Evolutionary conservation across 2,329 filamentous ascomycete species (phyloP).

Genomic region (Cladophialophora bantiana): DNA sequence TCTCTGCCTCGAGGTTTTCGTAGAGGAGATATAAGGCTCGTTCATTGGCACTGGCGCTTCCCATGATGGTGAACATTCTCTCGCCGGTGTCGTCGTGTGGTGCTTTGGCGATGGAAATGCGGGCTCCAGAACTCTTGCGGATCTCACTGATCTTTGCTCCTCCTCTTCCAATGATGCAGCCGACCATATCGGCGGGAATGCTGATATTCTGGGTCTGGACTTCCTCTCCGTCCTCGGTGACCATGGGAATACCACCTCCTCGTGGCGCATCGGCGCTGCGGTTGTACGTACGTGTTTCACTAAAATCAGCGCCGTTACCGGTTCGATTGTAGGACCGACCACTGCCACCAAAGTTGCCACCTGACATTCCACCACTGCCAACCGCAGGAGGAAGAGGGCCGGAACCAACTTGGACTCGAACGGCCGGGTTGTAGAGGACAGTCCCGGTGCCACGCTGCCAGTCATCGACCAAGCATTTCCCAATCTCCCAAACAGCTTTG

Average conservation of each 20-base stretch:
- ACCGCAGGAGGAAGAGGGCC: conserved; percentile 60
- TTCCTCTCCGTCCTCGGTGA: conserved; percentile 96
- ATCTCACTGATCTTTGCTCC: conserved; percentile 99
- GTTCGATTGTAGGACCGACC: conserved; percentile 85
- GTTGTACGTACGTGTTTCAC: conserved; percentile 76
- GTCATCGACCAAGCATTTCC: conserved; percentile 97
- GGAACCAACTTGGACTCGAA: conserved; percentile 76
- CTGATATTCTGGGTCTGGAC: conserved; percentile 99
- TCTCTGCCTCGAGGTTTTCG: conserved; percentile 98
- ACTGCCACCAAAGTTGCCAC: conserved; percentile 58
- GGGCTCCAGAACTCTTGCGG: conserved; percentile 91
- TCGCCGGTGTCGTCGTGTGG: conserved; percentile 97
- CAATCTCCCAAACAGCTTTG: conserved; percentile 97
- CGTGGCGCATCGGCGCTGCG: conserved; percentile 71
- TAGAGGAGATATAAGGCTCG: conserved; percentile 95
- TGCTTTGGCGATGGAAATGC: conserved; percentile 96
- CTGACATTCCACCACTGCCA: conserved; percentile 48
- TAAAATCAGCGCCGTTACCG: conserved; percentile 97
- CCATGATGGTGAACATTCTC: conserved; percentile 99
- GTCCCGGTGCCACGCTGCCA: conserved; percentile 97
- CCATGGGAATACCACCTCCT: conserved; percentile 75
- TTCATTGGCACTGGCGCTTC: conserved; percentile 90
- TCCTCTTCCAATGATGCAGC: conserved; percentile 95
- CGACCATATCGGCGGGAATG: conserved; percentile 99
- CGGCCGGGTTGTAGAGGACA: conserved; percentile 94